Evolutionary conservation across 768 basidiomycete genomes (phyloP), one percentile per base, ranked within the genome.

Genomic region (Hygrocybe coccinea): DNA sequence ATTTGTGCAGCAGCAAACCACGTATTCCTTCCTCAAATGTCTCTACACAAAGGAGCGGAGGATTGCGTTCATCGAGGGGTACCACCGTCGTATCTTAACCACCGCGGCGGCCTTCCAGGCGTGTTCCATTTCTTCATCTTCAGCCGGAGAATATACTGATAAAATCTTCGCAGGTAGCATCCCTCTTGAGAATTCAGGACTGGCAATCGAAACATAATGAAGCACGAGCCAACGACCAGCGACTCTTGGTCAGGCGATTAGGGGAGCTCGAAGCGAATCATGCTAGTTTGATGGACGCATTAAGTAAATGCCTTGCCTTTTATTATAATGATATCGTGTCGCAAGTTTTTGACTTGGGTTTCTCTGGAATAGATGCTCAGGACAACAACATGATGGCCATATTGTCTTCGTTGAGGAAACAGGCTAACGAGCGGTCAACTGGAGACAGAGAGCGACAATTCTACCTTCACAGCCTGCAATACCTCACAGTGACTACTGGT

Each of bases 371-470:
- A 63, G 62, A 60, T 34, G 54, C 44, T 22, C 54, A 59, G 37
- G 55, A 61, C 14, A 62, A 56, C 44, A 62, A 56, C 46, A 55
- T 58, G 14, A 52, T 57, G 41, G 62, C 61, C 11, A 58, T 66
- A 49, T 63, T 66, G 65, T 56, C 58, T 25, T 60, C 65, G 10
- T 45, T 66, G 24, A 57, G 62, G 46, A 44, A 52, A n/a, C 51
- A 49, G 6, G 50, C 64, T 38, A 52, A 56, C 15, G 49, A 60
- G 37, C 46, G 52, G 14, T n/a, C 56, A 12, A 50, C 35, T 3
- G 36, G 44, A 15, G 35, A 54, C 6, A 50, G 47, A 9, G 58
- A 54, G 41, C 51, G 54, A 38, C 59, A 62, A 11, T 66, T 66
- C 55, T 61, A 49, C 19, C 55, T 39, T 8, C 59, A 58, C 33